Percentiles rank a stretch among this genome's conserved stretches.
phyloP scores from a whole-genome alignment of 192 early-diverging fungal species.

The Coemansia umbellata region DNA sequence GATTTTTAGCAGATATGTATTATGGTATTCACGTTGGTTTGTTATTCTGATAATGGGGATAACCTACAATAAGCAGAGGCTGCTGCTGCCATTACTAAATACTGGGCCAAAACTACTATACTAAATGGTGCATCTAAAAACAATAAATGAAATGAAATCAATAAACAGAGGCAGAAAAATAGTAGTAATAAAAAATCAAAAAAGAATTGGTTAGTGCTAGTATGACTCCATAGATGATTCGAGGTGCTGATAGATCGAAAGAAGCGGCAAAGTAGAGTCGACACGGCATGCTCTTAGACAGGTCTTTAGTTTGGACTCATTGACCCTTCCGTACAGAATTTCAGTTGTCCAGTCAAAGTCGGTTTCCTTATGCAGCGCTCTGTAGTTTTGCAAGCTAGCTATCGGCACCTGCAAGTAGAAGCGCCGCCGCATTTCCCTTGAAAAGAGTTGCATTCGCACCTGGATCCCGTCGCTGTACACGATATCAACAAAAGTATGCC shows the following conservation, averaged over 20 bases:
- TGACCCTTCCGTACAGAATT: conserved; percentile 34
- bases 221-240: conserved; percentile 29
- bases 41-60: too few species aligned
- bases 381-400: conserved; percentile 20
- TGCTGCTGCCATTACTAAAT: too few species aligned
- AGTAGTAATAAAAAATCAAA: not conserved
- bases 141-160: not conserved
- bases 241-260: conserved; percentile 46
- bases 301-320: conserved; percentile 5
- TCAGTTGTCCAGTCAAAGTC: conserved; percentile 38
- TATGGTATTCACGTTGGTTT: too few species aligned
- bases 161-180: not conserved
- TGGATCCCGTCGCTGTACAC: conserved; percentile 30
- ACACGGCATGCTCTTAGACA: conserved; percentile 28
- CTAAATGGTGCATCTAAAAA: not conserved
- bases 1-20: too few species aligned
- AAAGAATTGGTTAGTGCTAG: conserved; percentile 1
- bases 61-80: too few species aligned
- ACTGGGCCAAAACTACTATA: too few species aligned
- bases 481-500: conserved; percentile 41
- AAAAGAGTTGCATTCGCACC: conserved; percentile 45
- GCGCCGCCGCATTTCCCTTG: conserved; percentile 29
- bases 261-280: conserved; percentile 14
- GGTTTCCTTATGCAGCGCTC: conserved; percentile 17
- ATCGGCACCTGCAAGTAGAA: conserved; percentile 43